These are phyloP conservation scores for Aurantiochytrium sp. DNA, from an alignment of 108 stramenopile genomes.

Conservation along the genomic window DNA sequence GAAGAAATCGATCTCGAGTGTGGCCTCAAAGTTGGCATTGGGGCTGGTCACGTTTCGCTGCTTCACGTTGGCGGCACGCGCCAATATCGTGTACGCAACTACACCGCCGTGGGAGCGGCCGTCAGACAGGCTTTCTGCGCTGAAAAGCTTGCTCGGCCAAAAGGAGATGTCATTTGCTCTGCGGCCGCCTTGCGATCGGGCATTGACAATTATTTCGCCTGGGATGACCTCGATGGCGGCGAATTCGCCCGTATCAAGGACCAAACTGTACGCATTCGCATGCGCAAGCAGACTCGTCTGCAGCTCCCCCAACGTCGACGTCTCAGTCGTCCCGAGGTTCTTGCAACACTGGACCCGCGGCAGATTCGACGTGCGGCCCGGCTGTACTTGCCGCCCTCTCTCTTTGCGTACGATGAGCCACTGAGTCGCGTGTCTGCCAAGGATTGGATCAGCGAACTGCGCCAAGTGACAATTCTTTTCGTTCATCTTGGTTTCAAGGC, in stretches of 20 bases:
- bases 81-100: background rate
- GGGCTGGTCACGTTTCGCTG: background rate
- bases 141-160: background rate
- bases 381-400: background rate
- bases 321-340: background rate
- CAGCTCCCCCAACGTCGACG: background rate
- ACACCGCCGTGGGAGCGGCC: background rate
- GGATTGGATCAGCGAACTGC: background rate
- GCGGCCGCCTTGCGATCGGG: background rate
- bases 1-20: background rate
- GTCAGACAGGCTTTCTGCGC: background rate
- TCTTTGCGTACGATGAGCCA: background rate
- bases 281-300: background rate
- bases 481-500: background rate
- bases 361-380: background rate
- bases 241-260: background rate
- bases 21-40: background rate
- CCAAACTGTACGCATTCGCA: background rate
- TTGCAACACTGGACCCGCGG: background rate
- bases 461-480: background rate
- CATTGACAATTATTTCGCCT: background rate
- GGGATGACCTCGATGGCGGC: background rate
- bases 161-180: background rate
- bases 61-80: background rate
- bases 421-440: background rate